Conservation (phyloP, 352 stramenopile species). For the Pythium brassicae region DNA sequence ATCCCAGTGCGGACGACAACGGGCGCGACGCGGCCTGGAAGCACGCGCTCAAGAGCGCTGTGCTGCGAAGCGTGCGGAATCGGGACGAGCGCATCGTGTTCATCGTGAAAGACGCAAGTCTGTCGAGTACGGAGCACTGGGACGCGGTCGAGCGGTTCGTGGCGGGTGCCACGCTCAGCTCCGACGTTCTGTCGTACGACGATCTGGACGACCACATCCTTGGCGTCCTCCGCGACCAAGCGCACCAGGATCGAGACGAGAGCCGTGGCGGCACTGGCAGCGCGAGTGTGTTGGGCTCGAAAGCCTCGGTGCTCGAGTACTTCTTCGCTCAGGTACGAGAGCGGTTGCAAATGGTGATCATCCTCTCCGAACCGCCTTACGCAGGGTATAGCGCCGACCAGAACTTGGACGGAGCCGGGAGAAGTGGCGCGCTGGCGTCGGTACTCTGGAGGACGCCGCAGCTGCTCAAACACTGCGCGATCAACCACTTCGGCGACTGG, state of each 20-base stretch:
- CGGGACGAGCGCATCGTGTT: conserved; percentile 41
- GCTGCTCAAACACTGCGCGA: conserved; percentile 31
- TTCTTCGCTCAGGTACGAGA: conserved; percentile 38
- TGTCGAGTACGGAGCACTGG: conserved; percentile 29
- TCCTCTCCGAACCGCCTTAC: conserved; percentile 16
- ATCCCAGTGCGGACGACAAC: background rate
- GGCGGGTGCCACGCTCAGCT: conserved; percentile 26
- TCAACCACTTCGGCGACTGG: conserved; percentile 44
- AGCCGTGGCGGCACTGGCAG: background rate
- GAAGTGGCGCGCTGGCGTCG: background rate
- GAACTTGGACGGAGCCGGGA: background rate
- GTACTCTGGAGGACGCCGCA: conserved; percentile 40
- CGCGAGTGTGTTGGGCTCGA: conserved; percentile 26
- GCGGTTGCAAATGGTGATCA: conserved; percentile 54
- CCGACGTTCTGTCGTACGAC: conserved; percentile 42
- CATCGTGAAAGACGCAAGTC: conserved; percentile 46
- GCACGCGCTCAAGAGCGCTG: conserved; percentile 23
- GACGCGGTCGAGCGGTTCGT: conserved; percentile 44
- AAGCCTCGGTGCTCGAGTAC: conserved; percentile 37
- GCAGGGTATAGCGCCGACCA: background rate
- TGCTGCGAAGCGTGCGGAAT: conserved; percentile 36
- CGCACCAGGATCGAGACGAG: conserved; percentile 8
- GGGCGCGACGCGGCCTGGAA: conserved; percentile 25
- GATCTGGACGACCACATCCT: conserved; percentile 50
- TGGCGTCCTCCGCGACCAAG: conserved; percentile 25